Evolutionary conservation across 129 eudicot species (phyloP).

Genomic region (Gnaphalium uliginosum): DNA sequence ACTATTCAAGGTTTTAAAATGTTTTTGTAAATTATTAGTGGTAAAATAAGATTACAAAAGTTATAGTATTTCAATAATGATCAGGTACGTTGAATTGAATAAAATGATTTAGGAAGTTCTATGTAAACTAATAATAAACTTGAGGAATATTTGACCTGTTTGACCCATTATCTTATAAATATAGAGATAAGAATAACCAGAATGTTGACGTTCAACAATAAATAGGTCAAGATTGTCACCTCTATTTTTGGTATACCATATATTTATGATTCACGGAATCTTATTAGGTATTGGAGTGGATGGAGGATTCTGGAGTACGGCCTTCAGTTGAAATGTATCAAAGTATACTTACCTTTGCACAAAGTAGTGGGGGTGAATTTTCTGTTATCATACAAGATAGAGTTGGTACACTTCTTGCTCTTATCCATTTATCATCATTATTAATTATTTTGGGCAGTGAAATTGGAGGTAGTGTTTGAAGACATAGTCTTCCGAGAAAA

Average conservation of each 20-base stretch:
- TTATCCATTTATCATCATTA: background rate
- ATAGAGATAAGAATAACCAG: background rate
- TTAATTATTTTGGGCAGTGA: background rate
- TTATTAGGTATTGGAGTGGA: conserved; percentile 90
- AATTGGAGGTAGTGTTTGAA: background rate
- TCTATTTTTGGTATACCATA: background rate
- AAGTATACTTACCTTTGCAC: conserved; percentile 57
- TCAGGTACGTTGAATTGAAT: background rate
- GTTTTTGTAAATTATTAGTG: background rate
- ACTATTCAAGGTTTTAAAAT: too few relatives aligned
- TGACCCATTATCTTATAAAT: too few relatives aligned
- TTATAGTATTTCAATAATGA: background rate
- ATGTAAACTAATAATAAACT: too few relatives aligned
- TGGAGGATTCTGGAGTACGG: conserved; percentile 71
- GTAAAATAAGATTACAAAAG: too few relatives aligned
- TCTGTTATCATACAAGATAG: conserved; percentile 60
- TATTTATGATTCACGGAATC: background rate
- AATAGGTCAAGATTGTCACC: background rate
- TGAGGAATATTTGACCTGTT: too few relatives aligned
- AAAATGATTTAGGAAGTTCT: background rate
- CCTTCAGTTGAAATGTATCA: conserved; percentile 62
- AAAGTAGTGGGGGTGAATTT: conserved; percentile 50
- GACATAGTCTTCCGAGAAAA: background rate
- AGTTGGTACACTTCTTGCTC: conserved; percentile 51
- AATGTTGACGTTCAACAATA: too few relatives aligned